Evolutionary conservation across 805 yeast genomes (phyloP), one percentile per base, ranked within the genome.

Genomic region (Saturnispora dispora): DNA sequence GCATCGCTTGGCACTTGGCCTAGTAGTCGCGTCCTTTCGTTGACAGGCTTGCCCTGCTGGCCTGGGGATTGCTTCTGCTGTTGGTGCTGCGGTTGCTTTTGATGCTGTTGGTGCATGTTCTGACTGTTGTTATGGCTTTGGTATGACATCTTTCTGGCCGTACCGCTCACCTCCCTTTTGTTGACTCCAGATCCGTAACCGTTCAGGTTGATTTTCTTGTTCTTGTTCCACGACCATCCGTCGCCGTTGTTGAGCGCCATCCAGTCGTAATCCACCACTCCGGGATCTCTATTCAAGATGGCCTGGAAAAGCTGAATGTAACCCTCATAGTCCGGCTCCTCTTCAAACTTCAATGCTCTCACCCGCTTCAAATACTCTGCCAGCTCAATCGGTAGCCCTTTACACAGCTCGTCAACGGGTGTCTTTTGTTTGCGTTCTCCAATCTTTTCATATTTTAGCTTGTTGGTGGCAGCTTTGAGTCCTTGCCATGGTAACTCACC

Each of bases 401-500:
- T 75, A 60, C 87, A 77, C 51, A 83, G 67, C 46, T 81, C 83
- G 45, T 71, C 73, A 8, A 85, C 79, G 13, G 82, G 76, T 1
- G 89, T 81, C 15, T 83, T 74, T 62, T 83, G 82, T 65, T 86
- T 86, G 60, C 84, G 84, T 57, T 84, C 85, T 28, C 93, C 93
- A 65, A 86, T 86, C 63, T 85, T 85, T 65, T 86, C 93, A 63
- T 85, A 85, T 65, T 85, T 85, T 57, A 81, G 77, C 64, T 86
- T 85, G 65, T 85, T 85, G n/a, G 88, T 85, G 53, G 88, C 88
- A 1, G 91, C 93, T 67, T 85, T 85, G 54, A 85, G 70, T n/a
- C 95, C 95, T 69, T 85, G 95, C 95, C 95, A 85, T 45, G 95
- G 95, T 63, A 85, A 73, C 55, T 81, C 83, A 28, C 95, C 93